Percentiles rank a stretch among this genome's conserved stretches.
These are phyloP conservation scores for Biscogniauxia mediterranea DNA, from an alignment of 2,329 filamentous ascomycete species.

Conservation along the genomic window DNA sequence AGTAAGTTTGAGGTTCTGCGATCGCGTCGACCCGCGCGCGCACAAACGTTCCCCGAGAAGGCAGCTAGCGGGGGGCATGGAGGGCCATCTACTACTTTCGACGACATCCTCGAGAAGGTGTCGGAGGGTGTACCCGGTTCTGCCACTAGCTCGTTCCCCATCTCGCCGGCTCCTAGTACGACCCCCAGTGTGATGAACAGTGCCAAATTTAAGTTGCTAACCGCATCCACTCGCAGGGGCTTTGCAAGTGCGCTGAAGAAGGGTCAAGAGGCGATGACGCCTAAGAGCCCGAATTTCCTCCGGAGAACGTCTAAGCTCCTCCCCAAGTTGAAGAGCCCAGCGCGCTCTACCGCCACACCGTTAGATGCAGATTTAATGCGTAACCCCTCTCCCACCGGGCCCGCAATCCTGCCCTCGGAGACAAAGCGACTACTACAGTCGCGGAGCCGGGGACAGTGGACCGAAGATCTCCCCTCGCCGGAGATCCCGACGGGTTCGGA, in stretches of 20 bases:
- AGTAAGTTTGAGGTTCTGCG: too few species aligned
- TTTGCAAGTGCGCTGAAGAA: background rate
- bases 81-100: background rate
- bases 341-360: too few species aligned
- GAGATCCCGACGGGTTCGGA: background rate
- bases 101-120: background rate
- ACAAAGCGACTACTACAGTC: background rate
- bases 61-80: too few species aligned
- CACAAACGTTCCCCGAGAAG: too few species aligned
- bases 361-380: background rate
- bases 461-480: background rate
- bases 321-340: too few species aligned
- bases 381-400: background rate
- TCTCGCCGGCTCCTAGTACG: background rate
- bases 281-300: background rate
- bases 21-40: too few species aligned
- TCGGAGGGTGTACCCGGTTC: background rate
- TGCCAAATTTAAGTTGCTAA: background rate
- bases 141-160: background rate
- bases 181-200: too few species aligned
- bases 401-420: background rate
- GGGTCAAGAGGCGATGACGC: background rate
- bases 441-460: background rate
- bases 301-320: background rate
- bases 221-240: background rate